Base-by-base conservation (phyloP, 108 stramenopile genomes). In the Skeletonema menzelii region DNA sequence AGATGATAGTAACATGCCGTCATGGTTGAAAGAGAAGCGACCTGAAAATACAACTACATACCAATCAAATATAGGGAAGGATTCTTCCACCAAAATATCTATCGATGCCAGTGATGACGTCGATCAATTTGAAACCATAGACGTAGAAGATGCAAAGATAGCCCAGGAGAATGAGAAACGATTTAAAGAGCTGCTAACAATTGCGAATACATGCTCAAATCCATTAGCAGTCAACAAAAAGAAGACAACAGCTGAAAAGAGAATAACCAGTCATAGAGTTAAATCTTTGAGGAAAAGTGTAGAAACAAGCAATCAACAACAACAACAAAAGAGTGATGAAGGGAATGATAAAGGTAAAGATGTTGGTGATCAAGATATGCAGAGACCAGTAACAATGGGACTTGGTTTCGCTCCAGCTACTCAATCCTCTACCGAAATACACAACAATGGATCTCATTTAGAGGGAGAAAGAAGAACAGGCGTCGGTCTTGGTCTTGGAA, bases 141-240 rank as follows among this genome's bases (percentile, higher is more conserved):
- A 42, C 19, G 28, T 19, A 15, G 61, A 42, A 0, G 67, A 78
- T n/a, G 65, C 47, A 31, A 65, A 47, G 38, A 30, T 63, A 2
- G 15, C 53, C 19, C 56, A 56, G 7, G 72, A 73, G 5, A 46
- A 65, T 14, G 69, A 74, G 63, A 37, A 26, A 26, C 65, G 42
- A 27, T 80, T 80, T 44, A 44, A 73, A n/a, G 79, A 80, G 31
- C 63, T 80, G 14, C 13, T 80, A 37, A 47, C 58, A 15, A 19
- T 46, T 26, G 72, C 72, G 11, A 67, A 47, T 40, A 56, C 35
- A 30, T 73, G 71, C 8, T 69, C 67, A 68, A 40, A 40, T 63
- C 72, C 62, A 8, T 12, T 73, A 1, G 27, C 60, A 19, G 11
- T 38, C 22, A 20, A 53, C 1, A n/a, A 47, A 1, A 53, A 53